These are phyloP conservation scores for Entomortierella lignicola DNA, from an alignment of 192 early-diverging fungal genomes.

Conservation along the genomic window DNA sequence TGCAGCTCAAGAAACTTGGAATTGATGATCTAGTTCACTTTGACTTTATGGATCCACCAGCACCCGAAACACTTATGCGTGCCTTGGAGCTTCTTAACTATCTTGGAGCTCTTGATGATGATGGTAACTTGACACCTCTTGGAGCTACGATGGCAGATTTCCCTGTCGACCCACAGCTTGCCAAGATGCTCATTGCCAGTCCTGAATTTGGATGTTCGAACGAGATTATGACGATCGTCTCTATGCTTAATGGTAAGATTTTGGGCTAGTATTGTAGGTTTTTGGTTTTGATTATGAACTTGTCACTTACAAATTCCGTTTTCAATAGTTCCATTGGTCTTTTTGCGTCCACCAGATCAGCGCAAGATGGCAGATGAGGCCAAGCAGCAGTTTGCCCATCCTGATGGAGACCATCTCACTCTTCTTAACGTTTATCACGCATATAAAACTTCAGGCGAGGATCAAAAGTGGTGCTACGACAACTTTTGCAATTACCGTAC, in stretches of 20 bases:
- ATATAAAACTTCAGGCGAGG: slow-evolving; percentile 75
- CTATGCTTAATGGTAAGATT: slow-evolving; percentile 79
- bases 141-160: slow-evolving; percentile 95
- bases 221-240: slow-evolving; percentile 94
- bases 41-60: slow-evolving; percentile 99
- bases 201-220: slow-evolving; percentile 89
- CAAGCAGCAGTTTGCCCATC: slow-evolving; percentile 93
- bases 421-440: slow-evolving; percentile 97
- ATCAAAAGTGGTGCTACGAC: slow-evolving; percentile 92
- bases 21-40: slow-evolving; percentile 98
- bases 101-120: slow-evolving; percentile 93
- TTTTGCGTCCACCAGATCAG: slow-evolving; percentile 91
- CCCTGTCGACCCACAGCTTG: slow-evolving; percentile 96
- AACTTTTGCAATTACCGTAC: slow-evolving; percentile 93
- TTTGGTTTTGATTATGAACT: too few species aligned
- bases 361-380: slow-evolving; percentile 90
- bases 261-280: not conserved
- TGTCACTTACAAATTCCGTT: not conserved
- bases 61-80: slow-evolving; percentile 98
- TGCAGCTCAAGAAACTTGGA: slow-evolving; percentile 97
- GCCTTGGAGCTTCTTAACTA: slow-evolving; percentile 97
- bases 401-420: slow-evolving; percentile 96
- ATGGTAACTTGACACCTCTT: slow-evolving; percentile 88
- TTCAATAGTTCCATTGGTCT: slow-evolving; percentile 82
- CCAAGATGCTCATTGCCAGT: slow-evolving; percentile 92